Evolutionary conservation across 345 rosid species (phyloP), one percentile per base, ranked within the genome.

Genomic region (Hirschfeldia incana): DNA sequence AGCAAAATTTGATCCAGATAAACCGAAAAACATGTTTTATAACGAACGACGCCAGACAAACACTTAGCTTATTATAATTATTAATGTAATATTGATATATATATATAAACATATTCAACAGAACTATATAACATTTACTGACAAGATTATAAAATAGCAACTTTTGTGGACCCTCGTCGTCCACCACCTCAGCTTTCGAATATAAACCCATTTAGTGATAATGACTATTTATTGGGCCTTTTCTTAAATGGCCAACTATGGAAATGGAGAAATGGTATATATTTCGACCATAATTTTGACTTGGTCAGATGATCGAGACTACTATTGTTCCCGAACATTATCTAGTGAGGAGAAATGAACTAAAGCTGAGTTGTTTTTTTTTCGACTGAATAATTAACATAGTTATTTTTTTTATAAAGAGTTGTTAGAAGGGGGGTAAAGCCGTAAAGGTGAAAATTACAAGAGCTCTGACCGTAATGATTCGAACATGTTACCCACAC

Each of bases 401-500:
- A 21, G 21, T 21, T 21, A 21, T 21, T 0, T 21, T 21, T 29
- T 29, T 29, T 29, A 53, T 28, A 27, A 70, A 21, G 59, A 49
- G 7, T 27, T 57, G 8, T 9, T 15, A 16, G 8, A 39, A 11
- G 46, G 32, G 28, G 1, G 21, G 21, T 21, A 21, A 21, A 21
- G 21, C 21, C 21, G 46, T 55, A 30, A 72, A 57, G 58, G 42
- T 67, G 57, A 66, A 33, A 32, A 59, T 3, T 21, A 66, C 73
- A 46, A 73, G 63, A 78, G 58, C 12, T 78, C 73, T 73, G 78
- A 79, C 78, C 53, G 69, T 79, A 73, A 79, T 79, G 82, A 79
- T 79, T 44, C 65, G 64, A 73, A 51, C 78, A 79, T 79, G 82
- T 79, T 79, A 73, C 64, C 55, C 55, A 58, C 13, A 59, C 55